Conservation (phyloP, 192 early-diverging fungal genomes). For the Backusella macrospora region DNA sequence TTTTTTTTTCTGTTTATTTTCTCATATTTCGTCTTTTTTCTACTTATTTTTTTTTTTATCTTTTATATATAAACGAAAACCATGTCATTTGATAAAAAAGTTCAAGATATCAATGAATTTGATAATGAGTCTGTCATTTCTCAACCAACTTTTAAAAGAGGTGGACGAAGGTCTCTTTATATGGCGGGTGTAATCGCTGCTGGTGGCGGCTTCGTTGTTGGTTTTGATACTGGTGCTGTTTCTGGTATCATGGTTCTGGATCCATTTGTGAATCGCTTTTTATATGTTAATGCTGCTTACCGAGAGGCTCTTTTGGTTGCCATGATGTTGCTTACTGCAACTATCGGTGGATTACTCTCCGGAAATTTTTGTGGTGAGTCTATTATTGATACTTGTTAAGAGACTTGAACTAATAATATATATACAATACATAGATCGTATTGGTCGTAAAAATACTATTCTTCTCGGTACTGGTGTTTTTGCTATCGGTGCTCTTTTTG, state of each 20-base stretch:
- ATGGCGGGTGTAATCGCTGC: conserved; percentile 29
- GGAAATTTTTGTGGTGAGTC: conserved; percentile 35
- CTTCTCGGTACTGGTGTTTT: conserved; percentile 71
- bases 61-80: not conserved
- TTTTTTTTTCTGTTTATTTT: not conserved
- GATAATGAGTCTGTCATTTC: not conserved
- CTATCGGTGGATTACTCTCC: conserved; percentile 32
- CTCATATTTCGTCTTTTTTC: not conserved
- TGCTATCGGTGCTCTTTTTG: conserved; percentile 73
- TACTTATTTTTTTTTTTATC: not conserved
- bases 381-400: not conserved
- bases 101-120: not conserved
- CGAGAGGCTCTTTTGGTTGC: conserved; percentile 34
- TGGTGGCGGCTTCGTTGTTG: conserved; percentile 34
- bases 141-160: not conserved
- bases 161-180: conserved; percentile 27
- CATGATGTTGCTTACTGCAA: conserved; percentile 39
- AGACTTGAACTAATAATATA: not conserved
- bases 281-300: conserved; percentile 16
- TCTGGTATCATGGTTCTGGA: conserved; percentile 29
- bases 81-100: not conserved
- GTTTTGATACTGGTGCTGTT: conserved; percentile 35
- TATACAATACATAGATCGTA: conserved; percentile 22
- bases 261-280: conserved; percentile 15
- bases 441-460: conserved; percentile 73